Conservation (phyloP, 257 asterid species). For the Apocynum venetum region DNA sequence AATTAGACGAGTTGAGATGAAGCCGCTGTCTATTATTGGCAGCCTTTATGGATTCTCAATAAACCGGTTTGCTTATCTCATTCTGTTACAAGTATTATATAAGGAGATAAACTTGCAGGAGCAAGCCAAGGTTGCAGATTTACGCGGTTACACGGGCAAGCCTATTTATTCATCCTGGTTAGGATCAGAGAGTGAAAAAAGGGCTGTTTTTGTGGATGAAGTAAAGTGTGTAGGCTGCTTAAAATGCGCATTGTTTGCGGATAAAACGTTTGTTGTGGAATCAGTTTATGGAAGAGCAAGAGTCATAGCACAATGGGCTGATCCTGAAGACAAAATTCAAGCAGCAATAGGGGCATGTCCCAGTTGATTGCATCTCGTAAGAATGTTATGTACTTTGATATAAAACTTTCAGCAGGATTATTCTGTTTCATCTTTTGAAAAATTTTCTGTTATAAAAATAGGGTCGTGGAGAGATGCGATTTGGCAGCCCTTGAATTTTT, state of each 20-base stretch:
- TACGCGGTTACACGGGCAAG: conserved; percentile 79
- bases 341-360: conserved; percentile 79
- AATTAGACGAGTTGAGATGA: not conserved
- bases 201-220: conserved; percentile 91
- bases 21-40: not conserved
- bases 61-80: not conserved
- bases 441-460: conserved; percentile 12
- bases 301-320: conserved; percentile 94
- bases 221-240: conserved; percentile 90
- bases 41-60: not conserved
- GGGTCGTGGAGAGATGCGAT: conserved; percentile 66
- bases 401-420: too few species aligned
- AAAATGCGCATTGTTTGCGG: conserved; percentile 82
- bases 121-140: conserved; percentile 66
- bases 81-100: not conserved
- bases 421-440: not conserved
- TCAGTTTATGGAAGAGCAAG: conserved; percentile 83
- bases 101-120: conserved; percentile 41
- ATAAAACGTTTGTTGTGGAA: conserved; percentile 81
- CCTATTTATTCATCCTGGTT: conserved; percentile 78
- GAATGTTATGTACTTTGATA: not conserved
- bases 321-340: conserved; percentile 67
- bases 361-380: conserved; percentile 96
- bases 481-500: conserved; percentile 87
- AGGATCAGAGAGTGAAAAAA: conserved; percentile 59